Base-by-base conservation (phyloP, 805 yeast genomes). In the Lipomyces sp. region DNA sequence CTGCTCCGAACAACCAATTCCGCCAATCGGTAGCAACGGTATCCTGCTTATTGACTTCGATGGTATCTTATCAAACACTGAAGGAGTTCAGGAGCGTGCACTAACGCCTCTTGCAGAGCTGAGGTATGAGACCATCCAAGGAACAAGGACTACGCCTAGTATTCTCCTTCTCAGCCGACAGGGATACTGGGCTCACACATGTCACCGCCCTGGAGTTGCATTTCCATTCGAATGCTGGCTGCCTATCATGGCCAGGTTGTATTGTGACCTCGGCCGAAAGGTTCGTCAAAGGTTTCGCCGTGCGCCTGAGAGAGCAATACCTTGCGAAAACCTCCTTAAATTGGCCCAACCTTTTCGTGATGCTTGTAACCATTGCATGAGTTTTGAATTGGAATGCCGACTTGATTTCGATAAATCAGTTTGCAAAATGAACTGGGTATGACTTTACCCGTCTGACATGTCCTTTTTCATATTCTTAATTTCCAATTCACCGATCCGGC, bases 201-300 rank as follows among this genome's bases (percentile, higher is more conserved):
- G 45, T 15, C 45, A 39, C 45, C 45, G 18, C 15, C 45, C 45
- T 39, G 18, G 18, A 0, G 18, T 39, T 15, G 45, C 45, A 3
- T 39, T 39, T 35, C 39, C 15, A 35, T 35, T 7, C 39, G 39
- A 35, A 35, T 35, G 45, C 45, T 15, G n/a, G 45, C 45, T 2
- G 45, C 45, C 45, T 39, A 39, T 39, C 45, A 39, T 39, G 45
- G 18, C 18, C 45, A 39, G 45, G 45, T 39, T 39, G 45, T 35
- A 35, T 35, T 11, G 39, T 35, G 39, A 35, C 39, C 15, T 35
- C 13, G 45, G 45, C 45, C n/a, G 45, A 39, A 4, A 39, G n/a
- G 18, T 39, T 39, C 45, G 18, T 15, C 6, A 39, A 39, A 39
- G n/a, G 45, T n/a, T 39, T 39, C 45, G 45, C 18, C 6, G 45